These are phyloP conservation scores for Clitopilus passeckerianus DNA, from an alignment of 768 basidiomycete species.

Conservation along the genomic window DNA sequence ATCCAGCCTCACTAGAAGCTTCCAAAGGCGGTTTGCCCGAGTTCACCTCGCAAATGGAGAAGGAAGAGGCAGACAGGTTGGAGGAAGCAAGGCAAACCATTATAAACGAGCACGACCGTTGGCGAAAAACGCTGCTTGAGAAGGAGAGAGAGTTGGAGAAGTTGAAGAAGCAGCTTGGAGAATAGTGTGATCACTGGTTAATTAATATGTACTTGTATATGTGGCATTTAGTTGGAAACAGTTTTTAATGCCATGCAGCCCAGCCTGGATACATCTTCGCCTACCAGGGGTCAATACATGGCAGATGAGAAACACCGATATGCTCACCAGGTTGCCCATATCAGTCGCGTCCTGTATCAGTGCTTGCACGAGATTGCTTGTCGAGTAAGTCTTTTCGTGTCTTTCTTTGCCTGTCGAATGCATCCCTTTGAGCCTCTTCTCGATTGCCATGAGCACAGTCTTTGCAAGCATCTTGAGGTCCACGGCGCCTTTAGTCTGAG, in stretches of 20 bases:
- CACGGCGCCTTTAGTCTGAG: constrained; percentile 40
- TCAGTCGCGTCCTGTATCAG: constrained; percentile 88
- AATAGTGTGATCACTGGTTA: neutral
- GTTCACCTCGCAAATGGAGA: constrained; percentile 82
- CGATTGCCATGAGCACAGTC: constrained; percentile 74
- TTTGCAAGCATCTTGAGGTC: constrained; percentile 68
- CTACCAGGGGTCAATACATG: constrained; percentile 33
- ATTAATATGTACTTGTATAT: constrained; percentile 4
- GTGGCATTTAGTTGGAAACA: neutral
- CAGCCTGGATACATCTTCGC: constrained; percentile 90
- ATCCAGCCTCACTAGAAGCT: constrained; percentile 58
- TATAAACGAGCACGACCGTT: constrained; percentile 71
- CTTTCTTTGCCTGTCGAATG: constrained; percentile 51
- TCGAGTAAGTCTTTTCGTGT: constrained; percentile 57
- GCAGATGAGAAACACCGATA: neutral
- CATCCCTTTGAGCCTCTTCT: constrained; percentile 75
- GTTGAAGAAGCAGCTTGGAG: constrained; percentile 54
- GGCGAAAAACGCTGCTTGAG: constrained; percentile 62
- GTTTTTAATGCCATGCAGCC: constrained; percentile 68
- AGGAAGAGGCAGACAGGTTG: constrained; percentile 75
- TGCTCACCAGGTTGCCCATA: constrained; percentile 52
- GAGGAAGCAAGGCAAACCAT: constrained; percentile 72
- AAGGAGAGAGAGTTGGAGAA: constrained; percentile 78
- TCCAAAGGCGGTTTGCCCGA: constrained; percentile 73
- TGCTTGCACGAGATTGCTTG: constrained; percentile 85